phyloP scores from a whole-genome alignment of 768 basidiomycete genomes.

The Brasilioporus rufonigricans region DNA sequence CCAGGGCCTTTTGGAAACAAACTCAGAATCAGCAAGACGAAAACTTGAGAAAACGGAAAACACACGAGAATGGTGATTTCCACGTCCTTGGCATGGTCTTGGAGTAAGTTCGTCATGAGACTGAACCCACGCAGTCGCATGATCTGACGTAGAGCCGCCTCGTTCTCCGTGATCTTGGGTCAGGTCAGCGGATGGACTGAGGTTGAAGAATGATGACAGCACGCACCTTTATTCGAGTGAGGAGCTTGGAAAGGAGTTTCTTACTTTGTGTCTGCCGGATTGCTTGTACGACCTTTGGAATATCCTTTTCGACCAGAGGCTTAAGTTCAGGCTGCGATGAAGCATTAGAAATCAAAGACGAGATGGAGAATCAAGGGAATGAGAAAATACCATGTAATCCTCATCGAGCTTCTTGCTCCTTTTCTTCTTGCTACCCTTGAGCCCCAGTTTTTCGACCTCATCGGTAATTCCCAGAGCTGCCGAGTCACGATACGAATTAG shows the following conservation, averaged over 20 bases:
- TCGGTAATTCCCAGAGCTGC: slow-evolving; percentile 92
- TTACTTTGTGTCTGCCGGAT: slow-evolving; percentile 84
- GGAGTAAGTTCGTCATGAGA: slow-evolving; percentile 84
- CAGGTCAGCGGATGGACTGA: not conserved
- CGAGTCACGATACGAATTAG: not conserved
- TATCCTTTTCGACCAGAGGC: slow-evolving; percentile 73
- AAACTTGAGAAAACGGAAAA: slow-evolving; percentile 5
- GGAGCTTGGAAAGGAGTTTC: slow-evolving; percentile 76
- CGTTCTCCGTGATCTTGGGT: slow-evolving; percentile 79
- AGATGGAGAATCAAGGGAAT: not conserved
- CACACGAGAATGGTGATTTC: slow-evolving; percentile 73
- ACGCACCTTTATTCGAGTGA: slow-evolving; percentile 81
- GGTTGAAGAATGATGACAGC: not conserved
- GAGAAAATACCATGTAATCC: slow-evolving; percentile 72
- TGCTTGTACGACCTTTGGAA: slow-evolving; percentile 89
- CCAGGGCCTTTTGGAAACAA: slow-evolving; percentile 45
- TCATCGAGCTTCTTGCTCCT: slow-evolving; percentile 92
- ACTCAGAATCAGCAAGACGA: not conserved
- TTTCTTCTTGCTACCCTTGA: slow-evolving; percentile 88
- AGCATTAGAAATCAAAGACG: not conserved
- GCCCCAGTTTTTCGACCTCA: slow-evolving; percentile 75
- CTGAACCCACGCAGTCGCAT: slow-evolving; percentile 93
- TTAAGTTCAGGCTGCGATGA: slow-evolving; percentile 66
- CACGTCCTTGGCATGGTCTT: slow-evolving; percentile 67
- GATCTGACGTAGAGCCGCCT: slow-evolving; percentile 72